Conservation (phyloP, 345 rosid species). For the Rhodamnia rubescens region DNA sequence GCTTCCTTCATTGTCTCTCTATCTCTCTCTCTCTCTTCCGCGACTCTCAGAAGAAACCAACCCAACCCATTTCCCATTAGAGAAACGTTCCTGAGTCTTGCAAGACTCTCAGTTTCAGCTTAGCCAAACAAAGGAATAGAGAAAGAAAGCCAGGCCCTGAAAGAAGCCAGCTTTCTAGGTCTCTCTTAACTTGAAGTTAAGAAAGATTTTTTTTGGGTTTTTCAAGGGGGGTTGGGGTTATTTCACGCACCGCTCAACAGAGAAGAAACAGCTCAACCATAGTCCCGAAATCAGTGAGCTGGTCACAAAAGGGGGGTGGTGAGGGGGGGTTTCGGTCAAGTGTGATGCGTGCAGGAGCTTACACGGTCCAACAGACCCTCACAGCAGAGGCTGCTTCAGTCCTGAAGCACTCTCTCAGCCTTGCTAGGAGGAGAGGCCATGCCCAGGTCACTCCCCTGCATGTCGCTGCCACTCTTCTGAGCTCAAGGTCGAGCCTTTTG, state of each 20-base stretch:
- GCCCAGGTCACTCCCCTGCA: constrained; percentile 90
- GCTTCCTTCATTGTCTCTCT: constrained; percentile 1
- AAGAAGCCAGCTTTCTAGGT: background rate
- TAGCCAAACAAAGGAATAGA: background rate
- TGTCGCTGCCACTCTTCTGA: constrained; percentile 39
- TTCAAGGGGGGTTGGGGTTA: background rate
- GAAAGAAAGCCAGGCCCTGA: background rate
- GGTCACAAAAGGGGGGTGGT: constrained; percentile 16
- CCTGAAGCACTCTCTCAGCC: constrained; percentile 82
- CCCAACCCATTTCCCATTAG: background rate
- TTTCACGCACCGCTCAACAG: background rate
- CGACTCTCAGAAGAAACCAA: background rate
- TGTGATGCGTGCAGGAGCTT: constrained; percentile 87
- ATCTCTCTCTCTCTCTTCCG: background rate
- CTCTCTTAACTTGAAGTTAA: background rate
- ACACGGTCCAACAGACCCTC: constrained; percentile 94
- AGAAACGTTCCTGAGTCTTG: background rate
- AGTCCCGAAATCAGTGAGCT: background rate
- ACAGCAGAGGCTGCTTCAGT: constrained; percentile 95
- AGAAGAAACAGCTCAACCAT: background rate
- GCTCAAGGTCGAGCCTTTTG: constrained; percentile 29
- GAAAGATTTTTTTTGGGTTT: background rate
- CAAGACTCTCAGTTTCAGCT: background rate
- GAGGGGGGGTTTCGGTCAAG: constrained; percentile 48
- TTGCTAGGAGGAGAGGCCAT: constrained; percentile 89